A percentile compares a stretch with the other conserved stretches of the same genome.
Conservation (phyloP, 306 rosid species). For the Rubus idaeus region DNA sequence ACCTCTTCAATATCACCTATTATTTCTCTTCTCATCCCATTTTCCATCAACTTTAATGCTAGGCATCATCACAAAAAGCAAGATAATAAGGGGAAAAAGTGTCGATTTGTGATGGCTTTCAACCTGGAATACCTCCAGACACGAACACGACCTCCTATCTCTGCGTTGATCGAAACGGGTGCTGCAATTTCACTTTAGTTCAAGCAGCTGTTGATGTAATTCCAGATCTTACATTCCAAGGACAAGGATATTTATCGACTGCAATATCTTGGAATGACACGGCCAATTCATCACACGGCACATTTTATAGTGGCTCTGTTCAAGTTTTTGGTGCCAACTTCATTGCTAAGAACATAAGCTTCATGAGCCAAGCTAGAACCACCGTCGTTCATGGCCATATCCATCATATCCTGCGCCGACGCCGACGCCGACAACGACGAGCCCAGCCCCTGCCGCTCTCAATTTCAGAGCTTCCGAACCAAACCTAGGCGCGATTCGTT, state of each 20-base stretch:
- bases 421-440: too few relatives aligned
- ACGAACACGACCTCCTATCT: slow-evolving; percentile 54
- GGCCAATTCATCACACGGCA: slow-evolving; percentile 75
- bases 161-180: slow-evolving; percentile 77
- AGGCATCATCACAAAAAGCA: slow-evolving; percentile 38
- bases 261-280: slow-evolving; percentile 86
- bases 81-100: slow-evolving; percentile 8
- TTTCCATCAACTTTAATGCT: background rate
- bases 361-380: too few relatives aligned
- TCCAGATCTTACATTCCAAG: slow-evolving; percentile 72
- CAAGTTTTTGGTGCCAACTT: slow-evolving; percentile 85
- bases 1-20: slow-evolving; percentile 26
- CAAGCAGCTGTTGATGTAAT: slow-evolving; percentile 82
- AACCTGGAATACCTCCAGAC: slow-evolving; percentile 50
- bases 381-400: too few relatives aligned
- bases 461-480: too few relatives aligned
- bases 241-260: slow-evolving; percentile 69
- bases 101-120: slow-evolving; percentile 63
- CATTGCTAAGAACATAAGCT: slow-evolving; percentile 87
- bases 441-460: too few relatives aligned
- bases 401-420: too few relatives aligned
- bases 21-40: slow-evolving; percentile 21
- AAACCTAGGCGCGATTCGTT: too few relatives aligned
- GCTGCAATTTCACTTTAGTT: slow-evolving; percentile 83
- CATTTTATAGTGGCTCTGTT: slow-evolving; percentile 75